A percentile compares a stretch with the other conserved stretches of the same genome.
Conservation (phyloP, 805 yeast species). For the Cyberlindnera mycetangii region DNA sequence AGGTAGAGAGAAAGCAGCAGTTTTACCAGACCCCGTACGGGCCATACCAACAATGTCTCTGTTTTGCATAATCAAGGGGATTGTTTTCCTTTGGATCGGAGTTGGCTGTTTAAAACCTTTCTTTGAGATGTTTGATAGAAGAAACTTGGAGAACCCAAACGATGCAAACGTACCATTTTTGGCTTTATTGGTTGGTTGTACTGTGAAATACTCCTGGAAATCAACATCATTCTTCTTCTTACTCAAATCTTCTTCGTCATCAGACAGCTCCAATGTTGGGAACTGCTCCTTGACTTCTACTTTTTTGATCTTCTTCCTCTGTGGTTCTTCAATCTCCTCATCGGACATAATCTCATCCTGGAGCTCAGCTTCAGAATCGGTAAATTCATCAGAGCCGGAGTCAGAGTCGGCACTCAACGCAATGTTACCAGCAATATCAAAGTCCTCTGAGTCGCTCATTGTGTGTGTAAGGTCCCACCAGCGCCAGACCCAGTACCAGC, state of each 20-base stretch:
- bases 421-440: constrained; percentile 61
- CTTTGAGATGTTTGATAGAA: constrained; percentile 65
- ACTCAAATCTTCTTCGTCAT: constrained; percentile 39
- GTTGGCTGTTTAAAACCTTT: constrained; percentile 96
- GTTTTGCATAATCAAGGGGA: constrained; percentile 82
- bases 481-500: neutral
- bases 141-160: constrained; percentile 76
- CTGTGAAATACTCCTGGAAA: constrained; percentile 41
- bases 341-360: constrained; percentile 56
- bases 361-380: constrained; percentile 32
- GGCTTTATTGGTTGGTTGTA: constrained; percentile 52
- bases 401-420: constrained; percentile 44
- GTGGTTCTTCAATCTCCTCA: constrained; percentile 30
- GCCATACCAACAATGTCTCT: constrained; percentile 99
- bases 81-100: constrained; percentile 95
- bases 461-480: no score
- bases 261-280: constrained; percentile 53
- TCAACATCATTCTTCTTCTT: constrained; percentile 43
- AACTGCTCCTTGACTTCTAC: constrained; percentile 28
- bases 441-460: constrained; percentile 31
- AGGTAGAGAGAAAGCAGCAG: constrained; percentile 94
- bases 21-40: constrained; percentile 97
- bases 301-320: constrained; percentile 27
- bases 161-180: constrained; percentile 85
- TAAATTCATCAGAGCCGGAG: constrained; percentile 33